Evolutionary conservation across 805 yeast species (phyloP).

Genomic region (Pichia thaimueangensis): DNA sequence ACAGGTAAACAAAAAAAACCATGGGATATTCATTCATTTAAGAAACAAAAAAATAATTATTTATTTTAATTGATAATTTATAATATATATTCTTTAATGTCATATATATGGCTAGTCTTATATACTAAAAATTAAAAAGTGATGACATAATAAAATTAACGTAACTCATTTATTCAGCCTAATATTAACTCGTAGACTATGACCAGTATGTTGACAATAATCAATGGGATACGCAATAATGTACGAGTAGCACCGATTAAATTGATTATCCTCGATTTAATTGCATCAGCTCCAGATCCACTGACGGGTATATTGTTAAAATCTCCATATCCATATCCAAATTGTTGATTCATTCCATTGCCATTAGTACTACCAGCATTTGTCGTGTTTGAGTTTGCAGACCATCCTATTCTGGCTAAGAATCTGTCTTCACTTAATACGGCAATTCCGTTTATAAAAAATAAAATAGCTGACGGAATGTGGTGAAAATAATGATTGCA

Average conservation of each 20-base stretch:
- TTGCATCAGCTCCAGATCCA: constrained; percentile 9
- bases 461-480: constrained; percentile 44
- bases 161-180: constrained; percentile 40
- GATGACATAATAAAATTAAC: too few relatives aligned
- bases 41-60: too few relatives aligned
- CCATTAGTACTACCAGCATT: too few relatives aligned
- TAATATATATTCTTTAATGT: too few relatives aligned
- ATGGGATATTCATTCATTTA: too few relatives aligned
- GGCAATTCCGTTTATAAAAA: constrained; percentile 50
- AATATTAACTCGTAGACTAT: constrained; percentile 47
- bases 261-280: constrained; percentile 46
- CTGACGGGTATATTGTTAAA: constrained; percentile 7
- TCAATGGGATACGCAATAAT: constrained; percentile 49
- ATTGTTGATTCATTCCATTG: constrained; percentile 1
- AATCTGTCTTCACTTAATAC: constrained; percentile 57
- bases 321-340: constrained; percentile 11
- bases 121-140: too few relatives aligned
- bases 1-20: not conserved
- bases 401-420: constrained; percentile 41
- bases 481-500: too few relatives aligned
- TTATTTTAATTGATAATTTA: too few relatives aligned
- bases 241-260: constrained; percentile 56
- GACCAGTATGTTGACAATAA: constrained; percentile 42
- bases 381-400: constrained; percentile 31
- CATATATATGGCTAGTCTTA: too few relatives aligned